A percentile compares a stretch with the other conserved stretches of the same genome.
phyloP scores from a whole-genome alignment of 768 basidiomycete species.

The Hysterangium stoloniferum region DNA sequence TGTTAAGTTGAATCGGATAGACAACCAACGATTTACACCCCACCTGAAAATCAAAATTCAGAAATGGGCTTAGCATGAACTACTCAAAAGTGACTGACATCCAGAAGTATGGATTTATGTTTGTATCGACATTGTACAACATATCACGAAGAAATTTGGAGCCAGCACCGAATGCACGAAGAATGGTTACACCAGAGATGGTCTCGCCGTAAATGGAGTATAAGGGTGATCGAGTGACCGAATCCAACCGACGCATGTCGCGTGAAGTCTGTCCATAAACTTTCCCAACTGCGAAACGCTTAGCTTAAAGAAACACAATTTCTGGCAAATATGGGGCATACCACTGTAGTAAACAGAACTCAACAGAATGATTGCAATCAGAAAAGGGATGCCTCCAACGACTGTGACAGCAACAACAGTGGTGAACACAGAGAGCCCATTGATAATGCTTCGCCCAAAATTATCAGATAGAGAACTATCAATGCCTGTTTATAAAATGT shows the following conservation, averaged over 20 bases:
- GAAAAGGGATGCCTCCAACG: slow-evolving; percentile 72
- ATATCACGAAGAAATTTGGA: slow-evolving; percentile 83
- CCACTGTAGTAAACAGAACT: slow-evolving; percentile 65
- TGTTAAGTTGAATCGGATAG: slow-evolving; percentile 78
- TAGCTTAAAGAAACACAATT: slow-evolving; percentile 27
- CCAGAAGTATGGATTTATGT: slow-evolving; percentile 78
- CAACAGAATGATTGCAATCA: slow-evolving; percentile 49
- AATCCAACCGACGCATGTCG: slow-evolving; percentile 29
- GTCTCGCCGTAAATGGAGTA: slow-evolving; percentile 47
- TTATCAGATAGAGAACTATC: slow-evolving; percentile 80
- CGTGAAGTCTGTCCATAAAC: slow-evolving; percentile 82
- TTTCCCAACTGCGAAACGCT: slow-evolving; percentile 24
- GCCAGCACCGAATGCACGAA: slow-evolving; percentile 83
- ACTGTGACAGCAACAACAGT: slow-evolving; percentile 68
- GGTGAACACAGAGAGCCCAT: slow-evolving; percentile 59
- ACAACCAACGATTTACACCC: slow-evolving; percentile 81
- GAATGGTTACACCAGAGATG: slow-evolving; percentile 42
- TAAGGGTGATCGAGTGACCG: slow-evolving; percentile 40
- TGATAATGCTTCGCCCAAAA: slow-evolving; percentile 72
- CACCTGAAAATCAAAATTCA: slow-evolving; percentile 21
- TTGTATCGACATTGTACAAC: slow-evolving; percentile 74
- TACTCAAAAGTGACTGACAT: slow-evolving; percentile 49
- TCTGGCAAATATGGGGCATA: slow-evolving; percentile 34
- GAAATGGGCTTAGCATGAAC: slow-evolving; percentile 13
- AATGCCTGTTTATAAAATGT: slow-evolving; percentile 46